Evolutionary conservation across 179 eudicot genomes (phyloP), one percentile per base, ranked within the genome.

Genomic region (Drosera spatulata): DNA sequence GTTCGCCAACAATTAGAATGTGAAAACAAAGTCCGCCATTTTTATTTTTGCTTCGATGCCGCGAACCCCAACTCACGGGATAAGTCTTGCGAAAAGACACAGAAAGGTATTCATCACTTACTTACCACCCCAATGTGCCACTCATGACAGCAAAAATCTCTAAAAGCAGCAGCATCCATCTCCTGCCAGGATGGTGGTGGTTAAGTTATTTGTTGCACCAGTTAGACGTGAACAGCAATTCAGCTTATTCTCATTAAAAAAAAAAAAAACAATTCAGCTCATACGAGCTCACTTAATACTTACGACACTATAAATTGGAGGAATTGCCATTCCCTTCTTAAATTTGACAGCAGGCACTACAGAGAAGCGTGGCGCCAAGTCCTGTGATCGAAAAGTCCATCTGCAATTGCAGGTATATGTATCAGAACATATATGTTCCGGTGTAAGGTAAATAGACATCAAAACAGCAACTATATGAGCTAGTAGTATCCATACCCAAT

Each of bases 51-150:
- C 33, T 22, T 22, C 33, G 33, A 22, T 22, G 33, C 33, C 1
- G 33, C 33, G 1, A 22, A 22, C 33, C 33, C 33, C 33, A 22
- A 22, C 33, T 22, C 33, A 22, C 33, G 33, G 33, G 33, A 22
- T 22, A 22, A 22, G 33, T 22, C 33, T 22, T 22, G 33, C 33
- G 1, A 22, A 22, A 22, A 22, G 33, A 22, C 33, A 22, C 33
- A 22, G 33, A 22, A 22, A 22, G 33, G 33, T 22, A 22, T 22
- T 22, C 33, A 22, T 22, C 33, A 22, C 33, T 56, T 70, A 22
- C 33, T 56, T 70, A 93, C 99, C 88, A 93, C 97, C 8, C 99
- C 99, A 56, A 93, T 89, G 57, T 89, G 95, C 95, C 94, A 89
- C 56, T 80, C 80, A 22, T 83, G 83, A 48, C 77, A 51, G 66